Base-by-base conservation (phyloP, 176 grass and related monocot genomes). In the Oryza meyeriana region DNA sequence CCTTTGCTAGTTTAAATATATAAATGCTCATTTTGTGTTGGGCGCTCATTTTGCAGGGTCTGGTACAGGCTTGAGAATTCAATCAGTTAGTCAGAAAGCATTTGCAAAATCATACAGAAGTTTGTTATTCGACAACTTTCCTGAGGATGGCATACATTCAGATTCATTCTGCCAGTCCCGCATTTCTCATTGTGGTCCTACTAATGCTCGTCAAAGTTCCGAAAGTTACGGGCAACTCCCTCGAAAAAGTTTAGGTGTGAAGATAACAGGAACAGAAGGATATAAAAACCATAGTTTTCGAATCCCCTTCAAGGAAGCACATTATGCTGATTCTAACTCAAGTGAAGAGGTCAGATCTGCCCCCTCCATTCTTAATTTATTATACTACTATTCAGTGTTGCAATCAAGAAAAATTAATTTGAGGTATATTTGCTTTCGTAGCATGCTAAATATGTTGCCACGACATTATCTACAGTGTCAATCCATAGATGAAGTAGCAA, bases 401-500 rank as follows among this genome's bases (percentile, higher is more conserved):
- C 48, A 5, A 20, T 50, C 59, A 22, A 75, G 33, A 22, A 6
- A 39, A 45, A 38, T 17, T 76, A 47, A 75, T 20, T 73, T 32
- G 22, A 84, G 63, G 58, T 62, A 28, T 67, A 30, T 9, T 66
- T 83, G 17, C 17, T 75, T 79, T 20, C 5, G 57, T 6, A 41
- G 58, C 65, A 66, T 58, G 74, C 59, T 75, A 71, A 88, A 17
- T 28, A 25, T 77, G 72, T 81, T 72, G 2, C 52, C 32, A 39
- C 81, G 55, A 84, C 50, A 27, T 74, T 61, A 59, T 47, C 40
- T 83, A 42, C 86, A 98, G 95, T 61, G 27, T 79, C 81, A 83
- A 74, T 72, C 86, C 66, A 62, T 86, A 45, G 81, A 83, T 81
- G 92, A 93, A 90, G 88, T 94, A 71, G 76, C 64, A 55, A 94